Base-by-base conservation (phyloP, 169 alveolate genomes). In the Plasmodium yoelii region DNA sequence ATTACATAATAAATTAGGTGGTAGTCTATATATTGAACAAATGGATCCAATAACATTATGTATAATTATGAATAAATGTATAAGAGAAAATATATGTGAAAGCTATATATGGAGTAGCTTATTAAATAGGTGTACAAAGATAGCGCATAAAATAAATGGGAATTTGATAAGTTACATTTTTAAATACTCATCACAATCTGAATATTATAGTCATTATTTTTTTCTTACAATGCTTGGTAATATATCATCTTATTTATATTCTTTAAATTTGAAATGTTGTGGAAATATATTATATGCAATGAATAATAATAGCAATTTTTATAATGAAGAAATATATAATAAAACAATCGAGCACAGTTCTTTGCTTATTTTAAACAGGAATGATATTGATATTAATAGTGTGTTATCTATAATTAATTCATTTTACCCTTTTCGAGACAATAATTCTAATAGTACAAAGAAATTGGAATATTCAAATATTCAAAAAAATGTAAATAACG, bases 1-100 rank as follows among this genome's bases (percentile, higher is more conserved):
- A 10, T 63, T 74, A 34, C 77, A 88, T 39, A 82, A 59, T 19
- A 88, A 93, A 59, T 94, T 92, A 47, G 97, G 97, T 9, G 97
- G 97, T 3, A 59, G 94, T 34, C 63, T 93, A 44, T 94, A 94
- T 59, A 77, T 94, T 56, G 92, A 93, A 42, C 93, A 90, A 24
- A 94, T 94, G 97, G 96, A 94, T 47, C 93, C 93, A 26, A 67
- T 91, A 13, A 94, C 97, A 18, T 86, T 68, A 90, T 61, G 91
- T 53, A 80, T 91, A 94, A 88, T 93, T 63, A 90, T 93, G 59
- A 74, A 93, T 60, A 89, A 94, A 28, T 91, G 95, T 51, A 87
- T 93, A 68, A 92, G 82, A 61, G 88, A 91, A 63, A 92, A 72
- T 18, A 91, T 93, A 28, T 28, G 69, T 49, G 94, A 93, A 26